phyloP scores from a whole-genome alignment of 2,329 filamentous ascomycete genomes.

The Botryotinia convoluta region DNA sequence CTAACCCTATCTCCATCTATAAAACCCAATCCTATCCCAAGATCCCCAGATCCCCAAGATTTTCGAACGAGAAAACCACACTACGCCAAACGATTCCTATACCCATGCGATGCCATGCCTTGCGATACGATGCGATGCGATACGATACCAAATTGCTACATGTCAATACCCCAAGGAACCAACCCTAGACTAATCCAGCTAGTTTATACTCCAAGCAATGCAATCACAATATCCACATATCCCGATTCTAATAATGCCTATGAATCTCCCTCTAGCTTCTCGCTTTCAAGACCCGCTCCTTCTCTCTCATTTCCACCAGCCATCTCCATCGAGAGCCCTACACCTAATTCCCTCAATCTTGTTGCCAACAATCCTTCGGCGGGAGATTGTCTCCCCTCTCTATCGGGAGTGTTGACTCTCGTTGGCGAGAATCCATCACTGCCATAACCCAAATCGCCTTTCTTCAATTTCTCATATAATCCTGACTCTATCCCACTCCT shows the following conservation, averaged over 20 bases:
- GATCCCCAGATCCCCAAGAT: background rate
- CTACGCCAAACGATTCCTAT: background rate
- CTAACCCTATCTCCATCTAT: background rate
- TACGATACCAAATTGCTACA: background rate
- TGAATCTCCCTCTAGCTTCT: background rate
- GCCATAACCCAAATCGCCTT: conserved; percentile 62
- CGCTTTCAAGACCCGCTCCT: background rate
- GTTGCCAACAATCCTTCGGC: conserved; percentile 69
- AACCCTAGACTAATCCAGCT: background rate
- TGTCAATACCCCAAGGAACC: background rate
- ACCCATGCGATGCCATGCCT: background rate
- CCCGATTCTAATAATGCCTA: background rate
- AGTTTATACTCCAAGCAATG: background rate
- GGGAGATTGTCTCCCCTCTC: conserved; percentile 33
- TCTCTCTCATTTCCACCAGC: conserved; percentile 65
- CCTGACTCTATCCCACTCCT: conserved; percentile 37
- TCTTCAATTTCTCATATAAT: conserved; percentile 66
- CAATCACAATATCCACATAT: background rate
- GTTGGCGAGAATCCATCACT: conserved; percentile 49
- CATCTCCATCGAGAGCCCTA: conserved; percentile 47
- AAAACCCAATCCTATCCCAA: background rate
- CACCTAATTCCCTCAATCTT: conserved; percentile 54
- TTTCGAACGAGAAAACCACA: background rate
- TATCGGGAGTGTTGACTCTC: conserved; percentile 33
- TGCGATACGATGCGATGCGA: background rate